phyloP scores from a whole-genome alignment of 305 asterid species.

The Plantago coronopus region DNA sequence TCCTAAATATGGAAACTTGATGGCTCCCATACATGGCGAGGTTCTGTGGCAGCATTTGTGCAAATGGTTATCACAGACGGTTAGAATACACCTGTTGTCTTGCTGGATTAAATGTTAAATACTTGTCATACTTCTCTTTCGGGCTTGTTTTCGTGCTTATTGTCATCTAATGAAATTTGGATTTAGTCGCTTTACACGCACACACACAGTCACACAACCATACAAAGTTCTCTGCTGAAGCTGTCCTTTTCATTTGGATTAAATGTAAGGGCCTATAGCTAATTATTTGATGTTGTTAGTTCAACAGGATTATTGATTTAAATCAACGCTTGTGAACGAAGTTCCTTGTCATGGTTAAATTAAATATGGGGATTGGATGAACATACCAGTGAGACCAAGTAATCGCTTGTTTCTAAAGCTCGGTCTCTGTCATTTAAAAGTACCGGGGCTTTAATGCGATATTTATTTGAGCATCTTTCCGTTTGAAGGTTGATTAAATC shows the following conservation, averaged over 20 bases:
- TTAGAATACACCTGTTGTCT: background rate
- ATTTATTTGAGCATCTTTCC: background rate
- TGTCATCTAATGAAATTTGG: background rate
- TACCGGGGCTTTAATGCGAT: background rate
- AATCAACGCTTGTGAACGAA: background rate
- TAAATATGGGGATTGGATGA: background rate
- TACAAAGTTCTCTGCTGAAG: background rate
- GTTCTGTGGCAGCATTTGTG: background rate
- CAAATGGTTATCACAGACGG: background rate
- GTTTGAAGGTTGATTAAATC: background rate
- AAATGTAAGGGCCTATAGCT: background rate
- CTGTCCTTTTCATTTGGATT: background rate
- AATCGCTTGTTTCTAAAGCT: background rate
- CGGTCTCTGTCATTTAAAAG: background rate
- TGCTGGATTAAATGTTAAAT: conserved; percentile 1
- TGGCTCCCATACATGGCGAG: background rate
- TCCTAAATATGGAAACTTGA: conserved; percentile 9
- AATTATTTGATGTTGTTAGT: background rate
- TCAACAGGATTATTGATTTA: background rate
- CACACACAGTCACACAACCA: background rate
- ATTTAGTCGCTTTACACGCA: background rate
- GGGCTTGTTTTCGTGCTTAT: background rate
- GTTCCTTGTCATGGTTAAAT: background rate
- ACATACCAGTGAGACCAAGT: background rate
- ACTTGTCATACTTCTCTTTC: background rate